These are phyloP conservation scores for Saposhnikovia divaricata DNA, from an alignment of 129 eudicot genomes.

Conservation along the genomic window DNA sequence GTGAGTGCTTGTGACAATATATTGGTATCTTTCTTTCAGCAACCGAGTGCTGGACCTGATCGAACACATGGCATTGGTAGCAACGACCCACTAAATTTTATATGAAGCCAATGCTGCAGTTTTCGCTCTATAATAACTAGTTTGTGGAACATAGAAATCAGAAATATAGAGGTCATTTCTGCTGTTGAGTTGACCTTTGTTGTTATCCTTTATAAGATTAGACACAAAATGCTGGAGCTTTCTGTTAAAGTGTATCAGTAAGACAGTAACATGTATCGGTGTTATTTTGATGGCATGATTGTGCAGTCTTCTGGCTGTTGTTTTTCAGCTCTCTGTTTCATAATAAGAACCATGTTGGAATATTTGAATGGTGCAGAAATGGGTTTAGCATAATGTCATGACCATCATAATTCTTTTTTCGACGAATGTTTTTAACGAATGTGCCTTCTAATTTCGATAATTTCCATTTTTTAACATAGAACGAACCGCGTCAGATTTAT, in stretches of 20 bases:
- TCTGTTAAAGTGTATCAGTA: neutral
- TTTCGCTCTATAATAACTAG: neutral
- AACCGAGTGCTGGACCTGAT: conserved; percentile 93
- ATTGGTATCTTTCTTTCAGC: conserved; percentile 37
- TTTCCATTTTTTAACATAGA: too few relatives aligned
- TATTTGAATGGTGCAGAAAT: neutral
- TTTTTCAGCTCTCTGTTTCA: neutral
- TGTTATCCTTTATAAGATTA: neutral
- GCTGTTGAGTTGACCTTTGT: conserved; percentile 5
- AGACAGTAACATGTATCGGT: neutral
- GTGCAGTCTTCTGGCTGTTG: neutral
- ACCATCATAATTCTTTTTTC: neutral
- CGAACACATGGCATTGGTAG: conserved; percentile 91
- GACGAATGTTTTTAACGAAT: neutral
- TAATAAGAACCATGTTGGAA: neutral
- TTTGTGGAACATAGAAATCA: neutral
- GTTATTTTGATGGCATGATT: neutral
- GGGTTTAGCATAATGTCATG: neutral
- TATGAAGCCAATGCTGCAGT: neutral
- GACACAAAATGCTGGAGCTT: neutral
- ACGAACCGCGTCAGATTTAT: too few relatives aligned
- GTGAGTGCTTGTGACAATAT: neutral
- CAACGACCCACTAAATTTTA: conserved; percentile 27
- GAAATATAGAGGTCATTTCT: neutral
- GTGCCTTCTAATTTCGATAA: neutral